Percentiles rank a stretch among this genome's conserved stretches.
These are phyloP conservation scores for Trichocomaceae sp. DNA, from an alignment of 2,329 filamentous ascomycete species.

Conservation along the genomic window DNA sequence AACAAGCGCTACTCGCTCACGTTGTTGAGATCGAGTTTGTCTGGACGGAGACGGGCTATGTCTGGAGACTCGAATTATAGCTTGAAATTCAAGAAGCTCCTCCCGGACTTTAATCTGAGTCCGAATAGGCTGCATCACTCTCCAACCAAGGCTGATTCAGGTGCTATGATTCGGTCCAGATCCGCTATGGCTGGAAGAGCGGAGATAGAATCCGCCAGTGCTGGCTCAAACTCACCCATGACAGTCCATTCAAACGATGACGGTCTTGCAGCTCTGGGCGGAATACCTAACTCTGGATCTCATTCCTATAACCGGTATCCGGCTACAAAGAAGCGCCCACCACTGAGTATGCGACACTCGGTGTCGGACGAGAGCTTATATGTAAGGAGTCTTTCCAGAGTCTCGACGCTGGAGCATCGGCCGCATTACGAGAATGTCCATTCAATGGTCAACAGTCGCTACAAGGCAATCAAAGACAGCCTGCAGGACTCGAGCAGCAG, in stretches of 20 bases:
- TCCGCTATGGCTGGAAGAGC: constrained; percentile 5
- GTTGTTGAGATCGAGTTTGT: constrained; percentile 15
- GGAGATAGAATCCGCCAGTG: not conserved
- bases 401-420: constrained; percentile 80
- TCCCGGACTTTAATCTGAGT: constrained; percentile 29
- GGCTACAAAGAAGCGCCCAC: constrained; percentile 19
- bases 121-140: constrained; percentile 26
- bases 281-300: constrained; percentile 24
- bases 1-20: not conserved
- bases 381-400: constrained; percentile 65
- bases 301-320: constrained; percentile 29
- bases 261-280: constrained; percentile 27
- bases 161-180: constrained; percentile 12
- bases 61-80: constrained; percentile 27
- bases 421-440: constrained; percentile 71
- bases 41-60: constrained; percentile 30
- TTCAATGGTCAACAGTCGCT: constrained; percentile 77
- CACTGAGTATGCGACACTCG: constrained; percentile 48
- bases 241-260: constrained; percentile 21
- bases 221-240: not conserved
- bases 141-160: constrained; percentile 19
- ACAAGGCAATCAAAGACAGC: constrained; percentile 86
- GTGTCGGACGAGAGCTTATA: constrained; percentile 71
- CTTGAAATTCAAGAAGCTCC: constrained; percentile 27
- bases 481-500: constrained; percentile 74